phyloP scores from a whole-genome alignment of 352 stramenopile genomes.

The Phytophthora multivora region DNA sequence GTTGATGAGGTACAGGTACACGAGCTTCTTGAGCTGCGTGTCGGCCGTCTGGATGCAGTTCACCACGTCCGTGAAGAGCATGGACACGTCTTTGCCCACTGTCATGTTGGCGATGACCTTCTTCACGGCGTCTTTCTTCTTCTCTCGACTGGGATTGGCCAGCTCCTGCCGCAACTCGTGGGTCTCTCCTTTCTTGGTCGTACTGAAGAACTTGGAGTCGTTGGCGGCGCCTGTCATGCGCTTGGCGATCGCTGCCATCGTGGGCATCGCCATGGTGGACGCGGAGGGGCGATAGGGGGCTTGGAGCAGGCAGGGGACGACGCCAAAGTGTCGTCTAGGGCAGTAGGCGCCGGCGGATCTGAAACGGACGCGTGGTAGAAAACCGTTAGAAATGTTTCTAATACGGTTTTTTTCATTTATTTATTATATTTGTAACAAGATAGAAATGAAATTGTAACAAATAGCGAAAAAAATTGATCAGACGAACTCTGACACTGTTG shows the following conservation, averaged over 20 bases:
- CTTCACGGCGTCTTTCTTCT: slow-evolving; percentile 99
- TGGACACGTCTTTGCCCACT: slow-evolving; percentile 99
- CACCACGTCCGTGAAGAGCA: slow-evolving; percentile 99
- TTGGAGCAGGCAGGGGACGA: background rate
- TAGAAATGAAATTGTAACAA: too few relatives aligned
- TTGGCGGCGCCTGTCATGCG: slow-evolving; percentile 91
- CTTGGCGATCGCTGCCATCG: slow-evolving; percentile 89
- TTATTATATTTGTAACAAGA: too few relatives aligned
- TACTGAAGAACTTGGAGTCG: slow-evolving; percentile 99
- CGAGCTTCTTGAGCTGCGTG: slow-evolving; percentile 99
- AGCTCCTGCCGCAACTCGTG: slow-evolving; percentile 98
- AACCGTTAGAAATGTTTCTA: too few relatives aligned
- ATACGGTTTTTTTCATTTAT: too few relatives aligned
- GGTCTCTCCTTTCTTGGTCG: slow-evolving; percentile 98
- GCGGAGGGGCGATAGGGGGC: background rate
- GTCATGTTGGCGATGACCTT: slow-evolving; percentile 99
- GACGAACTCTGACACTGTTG: too few relatives aligned
- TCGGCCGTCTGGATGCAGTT: slow-evolving; percentile 99
- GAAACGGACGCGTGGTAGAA: slow-evolving; percentile 22
- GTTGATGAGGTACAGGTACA: slow-evolving; percentile 99
- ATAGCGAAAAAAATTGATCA: too few relatives aligned
- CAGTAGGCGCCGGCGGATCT: slow-evolving; percentile 16
- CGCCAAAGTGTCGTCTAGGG: too few relatives aligned
- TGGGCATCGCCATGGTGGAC: slow-evolving; percentile 79
- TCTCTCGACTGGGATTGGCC: slow-evolving; percentile 95